Conservation (phyloP, 2,329 filamentous ascomycete species). For the Pseudocercospora fuligena region DNA sequence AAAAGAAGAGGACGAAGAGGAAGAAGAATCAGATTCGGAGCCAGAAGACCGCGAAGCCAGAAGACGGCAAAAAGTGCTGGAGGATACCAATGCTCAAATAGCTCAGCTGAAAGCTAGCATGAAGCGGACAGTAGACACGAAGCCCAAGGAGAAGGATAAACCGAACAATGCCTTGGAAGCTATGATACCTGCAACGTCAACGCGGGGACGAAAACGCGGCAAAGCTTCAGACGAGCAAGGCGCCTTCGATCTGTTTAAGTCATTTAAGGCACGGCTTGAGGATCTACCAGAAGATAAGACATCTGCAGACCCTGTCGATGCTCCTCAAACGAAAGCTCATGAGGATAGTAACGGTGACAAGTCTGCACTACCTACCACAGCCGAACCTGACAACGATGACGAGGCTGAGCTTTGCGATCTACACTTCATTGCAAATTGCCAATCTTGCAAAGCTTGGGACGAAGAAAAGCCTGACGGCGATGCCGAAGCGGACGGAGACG, state of each 20-base stretch:
- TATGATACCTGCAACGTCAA: constrained; percentile 74
- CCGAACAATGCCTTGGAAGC: constrained; percentile 72
- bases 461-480: constrained; percentile 65
- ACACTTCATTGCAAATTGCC: constrained; percentile 94
- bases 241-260: constrained; percentile 72
- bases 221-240: constrained; percentile 57
- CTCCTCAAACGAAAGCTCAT: constrained; percentile 4
- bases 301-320: constrained; percentile 6
- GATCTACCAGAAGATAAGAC: constrained; percentile 32
- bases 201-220: constrained; percentile 71
- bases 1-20: constrained; percentile 17
- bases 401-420: constrained; percentile 84
- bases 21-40: constrained; percentile 33
- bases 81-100: constrained; percentile 78
- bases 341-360: constrained; percentile 15
- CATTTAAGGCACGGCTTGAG: constrained; percentile 79
- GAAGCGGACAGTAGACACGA: constrained; percentile 61
- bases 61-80: constrained; percentile 49
- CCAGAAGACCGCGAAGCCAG: constrained; percentile 22
- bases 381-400: constrained; percentile 59
- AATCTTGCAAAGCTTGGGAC: constrained; percentile 88
- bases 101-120: constrained; percentile 81
- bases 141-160: constrained; percentile 55
- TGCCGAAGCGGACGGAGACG: constrained; percentile 52
- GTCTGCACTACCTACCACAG: constrained; percentile 11